Evolutionary conservation across 2,329 filamentous ascomycete genomes (phyloP).

Genomic region (Dothideomycetes sp.): DNA sequence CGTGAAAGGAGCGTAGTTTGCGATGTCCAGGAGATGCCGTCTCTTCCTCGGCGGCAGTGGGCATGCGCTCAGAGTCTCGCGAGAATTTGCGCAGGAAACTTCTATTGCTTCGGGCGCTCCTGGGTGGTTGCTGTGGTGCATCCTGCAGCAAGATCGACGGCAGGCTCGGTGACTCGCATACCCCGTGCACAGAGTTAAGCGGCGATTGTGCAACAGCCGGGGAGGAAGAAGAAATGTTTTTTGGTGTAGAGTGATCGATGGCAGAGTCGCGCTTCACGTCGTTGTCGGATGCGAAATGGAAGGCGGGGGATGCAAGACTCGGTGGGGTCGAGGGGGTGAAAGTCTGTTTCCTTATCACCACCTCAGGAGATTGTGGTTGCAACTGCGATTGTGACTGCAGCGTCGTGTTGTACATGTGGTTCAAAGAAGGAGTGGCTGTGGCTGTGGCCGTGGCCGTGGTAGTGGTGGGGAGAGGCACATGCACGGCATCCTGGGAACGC

Average conservation of each 20-base stretch:
- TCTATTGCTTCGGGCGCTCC: conserved; percentile 12
- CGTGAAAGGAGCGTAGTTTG: conserved; percentile 27
- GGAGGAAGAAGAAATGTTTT: background rate
- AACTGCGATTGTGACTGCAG: too few relatives aligned
- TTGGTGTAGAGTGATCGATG: conserved; percentile 4
- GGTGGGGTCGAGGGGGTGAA: background rate
- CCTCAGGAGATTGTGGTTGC: too few relatives aligned
- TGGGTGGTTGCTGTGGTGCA: conserved; percentile 16
- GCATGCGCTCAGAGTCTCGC: conserved; percentile 7
- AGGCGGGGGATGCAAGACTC: background rate
- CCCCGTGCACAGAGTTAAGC: background rate
- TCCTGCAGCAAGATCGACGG: conserved; percentile 35
- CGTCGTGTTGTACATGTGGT: too few relatives aligned
- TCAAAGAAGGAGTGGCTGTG: too few relatives aligned
- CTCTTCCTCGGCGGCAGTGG: conserved; percentile 4
- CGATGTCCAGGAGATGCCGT: conserved; percentile 3
- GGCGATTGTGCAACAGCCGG: conserved; percentile 16
- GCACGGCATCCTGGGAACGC: background rate
- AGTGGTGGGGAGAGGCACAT: background rate
- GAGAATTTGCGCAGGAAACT: conserved; percentile 10
- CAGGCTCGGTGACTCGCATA: conserved; percentile 23
- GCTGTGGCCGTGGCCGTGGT: too few relatives aligned
- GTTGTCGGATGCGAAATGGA: conserved; percentile 11
- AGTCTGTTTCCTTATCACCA: too few relatives aligned
- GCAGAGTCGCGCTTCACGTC: conserved; percentile 24